Evolutionary conservation across 2,329 filamentous ascomycete genomes (phyloP), one percentile per base, ranked within the genome.

Genomic region (Pseudonectria foliicola): DNA sequence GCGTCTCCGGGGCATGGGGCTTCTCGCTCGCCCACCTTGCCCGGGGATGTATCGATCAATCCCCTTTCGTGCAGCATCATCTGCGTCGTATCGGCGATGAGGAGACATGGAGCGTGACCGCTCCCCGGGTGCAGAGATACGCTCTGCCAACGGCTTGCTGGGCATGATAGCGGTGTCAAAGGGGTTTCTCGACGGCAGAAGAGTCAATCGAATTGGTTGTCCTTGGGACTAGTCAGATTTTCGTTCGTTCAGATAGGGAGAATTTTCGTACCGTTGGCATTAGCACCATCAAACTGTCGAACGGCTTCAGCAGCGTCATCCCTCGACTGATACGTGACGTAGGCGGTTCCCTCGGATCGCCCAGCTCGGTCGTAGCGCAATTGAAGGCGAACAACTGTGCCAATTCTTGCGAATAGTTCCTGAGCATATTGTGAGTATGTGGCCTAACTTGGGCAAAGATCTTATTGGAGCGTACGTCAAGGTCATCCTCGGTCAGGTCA

Each of bases 311-410:
- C 67, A 8, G 89, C 89, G 58, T 95, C 84, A 31, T 76, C 71
- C 32, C 74, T 64, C 36, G 67, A 69, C 47, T 80, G 74, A 62
- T 93, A 95, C 7, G 82, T 89, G 31, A 95, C 83, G 53, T 78
- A 92, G 6, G 88, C 89, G 25, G 82, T 73, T 37, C 89, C 89
- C 52, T 89, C 82, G 2, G 87, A 94, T 52, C 89, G 85, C 37
- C 89, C 89, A 40, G 86, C 84, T 49, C 88, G 82, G 61, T 95
- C 89, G 56, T 93, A 95, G 39, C 79, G 67, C 25, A 95, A 70
- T 37, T 82, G 74, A 24, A 92, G 69, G 44, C 75, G 77, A 15
- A 66, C 46, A 28, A 94, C 71, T 2, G 77, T 77, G 15, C 86
- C 89, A 45, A 94, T 90, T 51, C 79, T 75, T 42, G 66, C 68